Evolutionary conservation across 2,329 filamentous ascomycete genomes (phyloP), one percentile per base, ranked within the genome.

Genomic region (Hypoxylon sp.): DNA sequence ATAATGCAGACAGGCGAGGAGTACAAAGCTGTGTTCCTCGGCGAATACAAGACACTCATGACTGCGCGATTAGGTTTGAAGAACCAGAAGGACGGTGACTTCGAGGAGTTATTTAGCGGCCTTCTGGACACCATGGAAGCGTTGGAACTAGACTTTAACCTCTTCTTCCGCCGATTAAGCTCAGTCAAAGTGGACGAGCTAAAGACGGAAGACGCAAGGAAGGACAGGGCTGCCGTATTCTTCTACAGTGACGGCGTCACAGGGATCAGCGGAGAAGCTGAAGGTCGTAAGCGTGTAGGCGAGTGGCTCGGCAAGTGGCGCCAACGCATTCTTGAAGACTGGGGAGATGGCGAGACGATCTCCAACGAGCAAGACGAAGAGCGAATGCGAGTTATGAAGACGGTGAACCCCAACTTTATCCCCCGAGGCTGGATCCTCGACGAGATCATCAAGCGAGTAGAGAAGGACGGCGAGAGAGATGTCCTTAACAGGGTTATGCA

Each of bases 391-490:
- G 82, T 81, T 8, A 97, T 97, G 94, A 90, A 89, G 74, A 78
- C 75, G 17, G 88, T 92, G 15, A 99, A 99, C 67, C 94, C 94
- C 2, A 96, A 90, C 74, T 99, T 99, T 65, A 78, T 97, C 0
- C 91, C 94, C 0, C 83, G 91, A 35, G 87, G 89, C 12, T 99
- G 93, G 92, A 83, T 99, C 41, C 78, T 99, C 13, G 93, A 97
- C 68, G 94, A 99, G 71, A 71, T 99, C 9, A 97, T 99, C 60
- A 83, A 88, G 34, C 82, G 90, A 7, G 92, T 97, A 0, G 91
- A 97, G 71, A 90, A 90, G 68, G 84, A 87, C 41, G 84, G 86
- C 2, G 92, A 99, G 65, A 79, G 90, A 46, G 87, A 91, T 6
- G 86, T 97, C 25, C 70, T 99, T 32, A 77, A 82, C 8, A 79